Percentiles rank a stretch among this genome's conserved stretches.
These are phyloP conservation scores for Salmacisia buchloeana DNA, from an alignment of 1,284 basidiomycete genomes.

Conservation along the genomic window DNA sequence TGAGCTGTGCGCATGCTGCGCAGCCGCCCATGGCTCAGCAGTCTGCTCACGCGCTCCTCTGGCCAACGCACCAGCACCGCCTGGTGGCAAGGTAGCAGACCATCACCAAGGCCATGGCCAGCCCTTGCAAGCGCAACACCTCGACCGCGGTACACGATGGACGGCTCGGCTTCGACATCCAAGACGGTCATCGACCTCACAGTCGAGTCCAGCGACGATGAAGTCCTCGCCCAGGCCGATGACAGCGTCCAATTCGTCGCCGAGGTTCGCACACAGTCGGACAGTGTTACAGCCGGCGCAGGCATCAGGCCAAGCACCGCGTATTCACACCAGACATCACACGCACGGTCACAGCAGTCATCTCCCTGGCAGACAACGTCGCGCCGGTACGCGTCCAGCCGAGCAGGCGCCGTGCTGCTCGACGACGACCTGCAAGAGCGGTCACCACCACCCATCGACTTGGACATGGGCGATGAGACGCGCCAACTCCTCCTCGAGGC, in stretches of 20 bases:
- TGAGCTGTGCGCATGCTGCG: too few species aligned
- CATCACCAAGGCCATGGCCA: too few species aligned
- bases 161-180: neutral
- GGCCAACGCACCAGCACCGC: too few species aligned
- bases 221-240: neutral
- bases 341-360: neutral
- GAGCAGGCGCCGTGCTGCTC: neutral
- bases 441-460: neutral
- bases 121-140: too few species aligned
- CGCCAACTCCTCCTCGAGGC: neutral
- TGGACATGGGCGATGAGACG: slow-evolving; percentile 6
- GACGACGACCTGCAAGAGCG: neutral
- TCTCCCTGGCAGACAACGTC: too few species aligned
- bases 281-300: neutral
- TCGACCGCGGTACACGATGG: too few species aligned
- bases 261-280: neutral
- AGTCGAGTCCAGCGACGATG: neutral
- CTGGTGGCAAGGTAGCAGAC: too few species aligned
- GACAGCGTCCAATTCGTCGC: neutral
- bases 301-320: neutral
- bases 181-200: slow-evolving; percentile 7
- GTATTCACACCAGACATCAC: neutral
- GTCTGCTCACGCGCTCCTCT: too few species aligned
- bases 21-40: too few species aligned
- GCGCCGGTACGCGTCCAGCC: neutral